Evolutionary conservation across 192 early-diverging fungal genomes (phyloP), one percentile per base, ranked within the genome.

Genomic region (Dispira simplex): DNA sequence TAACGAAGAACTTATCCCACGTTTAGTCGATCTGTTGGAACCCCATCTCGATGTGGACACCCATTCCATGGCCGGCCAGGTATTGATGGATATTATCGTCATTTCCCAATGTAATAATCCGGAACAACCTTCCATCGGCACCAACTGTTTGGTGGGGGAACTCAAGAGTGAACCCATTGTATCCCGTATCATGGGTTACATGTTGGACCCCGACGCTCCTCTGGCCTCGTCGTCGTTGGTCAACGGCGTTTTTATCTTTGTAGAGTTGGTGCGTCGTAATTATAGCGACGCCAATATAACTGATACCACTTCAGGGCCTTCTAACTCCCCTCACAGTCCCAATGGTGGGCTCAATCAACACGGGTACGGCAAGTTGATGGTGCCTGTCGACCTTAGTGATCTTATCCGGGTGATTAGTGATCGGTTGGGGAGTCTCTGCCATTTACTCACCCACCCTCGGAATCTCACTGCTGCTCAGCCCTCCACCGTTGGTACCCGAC

Each of bases 261-360:
- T 99, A 65, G 95, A 99, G 77, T 77, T 99, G 18, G 95, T 99
- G 72, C 84, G 95, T 64, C 85, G 93, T 66, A 97, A 96, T 72
- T 97, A 93, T 84, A 73, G 69, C 18, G 73, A 75, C 44, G 32
- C 32, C 6, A 39, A 39, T 39, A 6, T 39, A 39, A 39, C 32
- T 1, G 32, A 39, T 39, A 45, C 23, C 53, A 65, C 64, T 23
- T 49, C 43, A 20, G 64, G 55, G 9, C 18, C 46, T 18, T 25
- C 25, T 14, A 45, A 0, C 20, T 48, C 46, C 46, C 63, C 46
- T 5, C 6, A 28, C 3, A 43, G 32, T 43, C 46, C 46, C 26
- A 39, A 39, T 6, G 32, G 32, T 6, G 26, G 18, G 27, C 48
- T 10, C 63, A 68, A 32, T 64, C 32, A 39, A 6, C 32, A 39